Percentiles rank a stretch among this genome's conserved stretches.
These are phyloP conservation scores for Geoglossum cookeanum DNA, from an alignment of 2,329 filamentous ascomycete species.

Conservation along the genomic window DNA sequence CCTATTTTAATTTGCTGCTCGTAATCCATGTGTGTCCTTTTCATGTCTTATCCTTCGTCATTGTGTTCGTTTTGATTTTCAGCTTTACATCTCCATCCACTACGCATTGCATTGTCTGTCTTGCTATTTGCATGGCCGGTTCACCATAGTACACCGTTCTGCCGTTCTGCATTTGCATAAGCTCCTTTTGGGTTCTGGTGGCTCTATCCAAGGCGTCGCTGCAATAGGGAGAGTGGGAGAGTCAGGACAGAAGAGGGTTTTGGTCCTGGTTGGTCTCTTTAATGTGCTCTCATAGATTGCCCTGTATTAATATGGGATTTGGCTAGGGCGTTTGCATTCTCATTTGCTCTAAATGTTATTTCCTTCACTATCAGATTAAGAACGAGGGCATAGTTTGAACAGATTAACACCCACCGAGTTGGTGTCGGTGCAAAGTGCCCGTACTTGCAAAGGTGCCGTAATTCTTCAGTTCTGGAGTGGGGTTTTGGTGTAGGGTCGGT, in stretches of 20 bases:
- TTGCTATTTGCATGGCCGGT: conserved; percentile 2
- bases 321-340: conserved; percentile 1
- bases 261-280: neutral
- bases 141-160: neutral
- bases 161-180: neutral
- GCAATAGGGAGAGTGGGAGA: neutral
- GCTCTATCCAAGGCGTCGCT: conserved; percentile 1
- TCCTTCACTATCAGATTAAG: neutral
- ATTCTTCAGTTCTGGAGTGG: neutral
- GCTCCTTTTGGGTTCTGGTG: neutral
- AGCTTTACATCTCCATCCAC: neutral
- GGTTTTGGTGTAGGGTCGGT: neutral
- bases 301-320: conserved; percentile 2
- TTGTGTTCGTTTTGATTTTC: neutral
- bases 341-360: neutral
- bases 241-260: neutral
- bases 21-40: neutral
- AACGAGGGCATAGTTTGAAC: neutral
- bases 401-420: neutral
- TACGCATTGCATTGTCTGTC: neutral
- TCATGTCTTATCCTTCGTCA: neutral
- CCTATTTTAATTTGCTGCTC: neutral
- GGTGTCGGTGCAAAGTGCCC: neutral
- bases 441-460: neutral
- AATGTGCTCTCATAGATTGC: conserved; percentile 1